Evolutionary conservation across 768 basidiomycete genomes (phyloP).

Genomic region (Collybiopsis luxurians): DNA sequence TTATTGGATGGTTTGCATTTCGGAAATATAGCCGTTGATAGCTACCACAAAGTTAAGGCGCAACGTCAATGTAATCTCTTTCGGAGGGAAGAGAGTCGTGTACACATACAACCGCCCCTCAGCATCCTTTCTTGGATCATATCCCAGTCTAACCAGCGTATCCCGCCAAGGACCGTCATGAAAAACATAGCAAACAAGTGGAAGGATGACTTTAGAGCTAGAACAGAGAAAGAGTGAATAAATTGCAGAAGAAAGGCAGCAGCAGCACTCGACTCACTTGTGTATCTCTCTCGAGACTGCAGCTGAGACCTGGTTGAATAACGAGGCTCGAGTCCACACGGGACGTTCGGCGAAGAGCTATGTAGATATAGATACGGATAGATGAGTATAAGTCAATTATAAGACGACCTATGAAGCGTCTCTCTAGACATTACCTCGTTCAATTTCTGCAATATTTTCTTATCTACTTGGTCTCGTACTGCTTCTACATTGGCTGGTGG

Average conservation of each 20-base stretch:
- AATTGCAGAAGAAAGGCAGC: not conserved
- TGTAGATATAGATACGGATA: not conserved
- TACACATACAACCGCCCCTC: slow-evolving; percentile 70
- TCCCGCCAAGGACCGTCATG: slow-evolving; percentile 95
- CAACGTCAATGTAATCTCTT: not conserved
- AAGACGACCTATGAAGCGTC: not conserved
- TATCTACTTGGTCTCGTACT: slow-evolving; percentile 51
- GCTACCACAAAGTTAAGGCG: slow-evolving; percentile 39
- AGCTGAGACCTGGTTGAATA: slow-evolving; percentile 77
- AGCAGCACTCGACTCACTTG: slow-evolving; percentile 70
- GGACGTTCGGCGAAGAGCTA: slow-evolving; percentile 76
- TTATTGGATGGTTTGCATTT: slow-evolving; percentile 79
- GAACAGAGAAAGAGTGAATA: not conserved
- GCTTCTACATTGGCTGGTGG: slow-evolving; percentile 64
- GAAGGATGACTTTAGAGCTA: slow-evolving; percentile 75
- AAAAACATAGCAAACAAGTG: slow-evolving; percentile 84
- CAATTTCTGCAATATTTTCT: slow-evolving; percentile 51
- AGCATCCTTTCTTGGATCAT: slow-evolving; percentile 81
- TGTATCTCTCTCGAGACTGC: slow-evolving; percentile 68
- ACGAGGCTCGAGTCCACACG: slow-evolving; percentile 84
- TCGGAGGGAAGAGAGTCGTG: not conserved
- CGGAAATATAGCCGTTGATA: slow-evolving; percentile 93
- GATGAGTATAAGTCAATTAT: not conserved
- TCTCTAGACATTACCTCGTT: too few species aligned
- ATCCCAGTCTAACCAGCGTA: slow-evolving; percentile 79